Percentiles rank a stretch among this genome's conserved stretches.
Evolutionary conservation across 768 basidiomycete genomes (phyloP).

Genomic region (Suillus clintonianus): DNA sequence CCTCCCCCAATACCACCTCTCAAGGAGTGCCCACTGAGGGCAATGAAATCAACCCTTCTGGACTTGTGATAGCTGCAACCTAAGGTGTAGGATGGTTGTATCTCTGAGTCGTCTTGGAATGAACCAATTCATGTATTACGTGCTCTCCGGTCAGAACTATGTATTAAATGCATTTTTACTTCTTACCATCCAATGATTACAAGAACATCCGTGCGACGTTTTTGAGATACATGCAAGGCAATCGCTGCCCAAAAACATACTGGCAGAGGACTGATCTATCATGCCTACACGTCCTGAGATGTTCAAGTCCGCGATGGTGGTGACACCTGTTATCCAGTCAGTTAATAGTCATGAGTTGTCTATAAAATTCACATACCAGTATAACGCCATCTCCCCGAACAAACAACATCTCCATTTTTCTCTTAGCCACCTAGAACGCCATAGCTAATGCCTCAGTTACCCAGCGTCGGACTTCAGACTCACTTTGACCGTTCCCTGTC

Average conservation of each 20-base stretch:
- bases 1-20: not conserved
- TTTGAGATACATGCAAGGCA: not conserved
- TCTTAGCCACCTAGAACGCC: constrained; percentile 72
- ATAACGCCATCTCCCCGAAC: constrained; percentile 98
- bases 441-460: not conserved
- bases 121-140: not conserved
- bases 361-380: constrained; percentile 55
- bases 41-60: constrained; percentile 5
- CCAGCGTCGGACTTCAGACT: constrained; percentile 11
- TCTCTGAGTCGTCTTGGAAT: not conserved
- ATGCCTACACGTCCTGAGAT: not conserved
- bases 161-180: constrained; percentile 1
- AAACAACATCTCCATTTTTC: constrained; percentile 97
- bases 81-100: constrained; percentile 1
- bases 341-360: constrained; percentile 7
- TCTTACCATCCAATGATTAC: constrained; percentile 9
- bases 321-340: constrained; percentile 58
- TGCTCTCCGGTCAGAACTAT: not conserved
- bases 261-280: constrained; percentile 22
- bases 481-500: constrained; percentile 68
- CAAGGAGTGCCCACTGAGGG: not conserved
- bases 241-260: constrained; percentile 36
- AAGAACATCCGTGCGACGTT: not conserved
- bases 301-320: constrained; percentile 72
- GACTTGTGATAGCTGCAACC: not conserved